Evolutionary conservation across 2,329 filamentous ascomycete genomes (phyloP).

Genomic region (Epicoccum nigrum): DNA sequence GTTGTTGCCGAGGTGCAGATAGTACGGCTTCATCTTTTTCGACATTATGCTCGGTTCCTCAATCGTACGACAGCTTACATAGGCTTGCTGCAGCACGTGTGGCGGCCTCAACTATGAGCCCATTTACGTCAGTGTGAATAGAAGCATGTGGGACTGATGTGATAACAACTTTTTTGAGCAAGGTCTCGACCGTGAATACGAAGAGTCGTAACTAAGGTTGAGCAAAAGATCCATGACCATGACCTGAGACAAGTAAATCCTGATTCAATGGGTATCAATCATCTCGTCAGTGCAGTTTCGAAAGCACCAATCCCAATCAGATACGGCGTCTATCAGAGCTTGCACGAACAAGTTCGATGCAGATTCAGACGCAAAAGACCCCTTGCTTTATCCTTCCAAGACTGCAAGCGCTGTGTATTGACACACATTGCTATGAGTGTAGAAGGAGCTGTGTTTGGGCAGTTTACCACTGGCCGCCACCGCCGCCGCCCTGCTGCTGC

Average conservation of each 20-base stretch:
- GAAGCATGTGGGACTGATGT: background rate
- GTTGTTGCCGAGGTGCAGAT: too few relatives aligned
- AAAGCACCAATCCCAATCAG: conserved; percentile 34
- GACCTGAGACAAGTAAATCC: conserved; percentile 39
- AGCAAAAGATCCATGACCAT: conserved; percentile 29
- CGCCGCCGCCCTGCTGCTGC: conserved; percentile 39
- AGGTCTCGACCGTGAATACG: conserved; percentile 14
- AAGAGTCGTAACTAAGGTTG: conserved; percentile 23
- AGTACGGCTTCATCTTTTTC: too few relatives aligned
- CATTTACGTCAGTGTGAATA: too few relatives aligned
- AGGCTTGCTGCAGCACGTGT: too few relatives aligned
- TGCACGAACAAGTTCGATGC: conserved; percentile 21
- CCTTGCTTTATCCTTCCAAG: conserved; percentile 16
- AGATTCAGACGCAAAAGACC: conserved; percentile 14
- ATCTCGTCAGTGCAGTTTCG: conserved; percentile 46
- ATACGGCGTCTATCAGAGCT: conserved; percentile 32
- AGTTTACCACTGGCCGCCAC: conserved; percentile 46
- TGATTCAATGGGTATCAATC: conserved; percentile 50
- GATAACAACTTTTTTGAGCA: conserved; percentile 20
- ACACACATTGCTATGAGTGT: conserved; percentile 20
- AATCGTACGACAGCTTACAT: too few relatives aligned
- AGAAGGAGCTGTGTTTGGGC: conserved; percentile 7
- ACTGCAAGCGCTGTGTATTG: conserved; percentile 14
- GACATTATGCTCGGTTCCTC: too few relatives aligned
- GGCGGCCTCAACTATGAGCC: too few relatives aligned